Percentiles rank a stretch among this genome's conserved stretches.
Evolutionary conservation across 306 rosid genomes (phyloP).

Genomic region (Erythrophleum fordii): DNA sequence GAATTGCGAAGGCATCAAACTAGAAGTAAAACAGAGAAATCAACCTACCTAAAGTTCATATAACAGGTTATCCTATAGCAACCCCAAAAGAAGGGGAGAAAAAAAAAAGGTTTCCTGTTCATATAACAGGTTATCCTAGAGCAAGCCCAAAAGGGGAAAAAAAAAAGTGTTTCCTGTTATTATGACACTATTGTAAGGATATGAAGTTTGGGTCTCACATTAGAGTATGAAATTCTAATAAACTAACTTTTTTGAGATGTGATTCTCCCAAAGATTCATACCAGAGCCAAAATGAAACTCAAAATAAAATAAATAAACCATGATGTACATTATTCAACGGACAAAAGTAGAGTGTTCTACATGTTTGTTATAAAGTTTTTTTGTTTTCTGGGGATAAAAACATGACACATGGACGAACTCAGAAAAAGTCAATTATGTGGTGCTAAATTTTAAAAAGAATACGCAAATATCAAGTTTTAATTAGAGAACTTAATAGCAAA

Average conservation of each 20-base stretch:
- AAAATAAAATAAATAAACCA: not conserved
- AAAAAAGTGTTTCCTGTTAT: too few relatives aligned
- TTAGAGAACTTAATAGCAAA: not conserved
- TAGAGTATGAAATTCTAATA: not conserved
- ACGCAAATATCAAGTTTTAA: not conserved
- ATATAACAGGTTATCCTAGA: too few relatives aligned
- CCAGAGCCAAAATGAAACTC: not conserved
- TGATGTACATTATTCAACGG: not conserved
- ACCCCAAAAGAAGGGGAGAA: too few relatives aligned
- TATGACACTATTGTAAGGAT: too few relatives aligned
- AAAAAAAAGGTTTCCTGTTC: too few relatives aligned
- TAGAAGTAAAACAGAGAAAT: not conserved
- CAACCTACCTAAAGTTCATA: not conserved
- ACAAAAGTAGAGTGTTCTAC: too few relatives aligned
- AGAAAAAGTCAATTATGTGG: not conserved
- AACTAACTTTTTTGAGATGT: not conserved
- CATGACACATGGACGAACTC: not conserved
- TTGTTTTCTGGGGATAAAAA: too few relatives aligned
- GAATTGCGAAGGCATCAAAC: constrained; percentile 10
- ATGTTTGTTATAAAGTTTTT: too few relatives aligned
- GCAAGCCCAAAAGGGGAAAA: too few relatives aligned
- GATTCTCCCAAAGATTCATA: not conserved
- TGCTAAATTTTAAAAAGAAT: not conserved
- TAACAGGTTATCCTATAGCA: too few relatives aligned
- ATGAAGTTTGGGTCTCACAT: too few relatives aligned